These are phyloP conservation scores for Oryza meyeriana DNA, from an alignment of 176 grass and related monocot genomes.

Conservation along the genomic window DNA sequence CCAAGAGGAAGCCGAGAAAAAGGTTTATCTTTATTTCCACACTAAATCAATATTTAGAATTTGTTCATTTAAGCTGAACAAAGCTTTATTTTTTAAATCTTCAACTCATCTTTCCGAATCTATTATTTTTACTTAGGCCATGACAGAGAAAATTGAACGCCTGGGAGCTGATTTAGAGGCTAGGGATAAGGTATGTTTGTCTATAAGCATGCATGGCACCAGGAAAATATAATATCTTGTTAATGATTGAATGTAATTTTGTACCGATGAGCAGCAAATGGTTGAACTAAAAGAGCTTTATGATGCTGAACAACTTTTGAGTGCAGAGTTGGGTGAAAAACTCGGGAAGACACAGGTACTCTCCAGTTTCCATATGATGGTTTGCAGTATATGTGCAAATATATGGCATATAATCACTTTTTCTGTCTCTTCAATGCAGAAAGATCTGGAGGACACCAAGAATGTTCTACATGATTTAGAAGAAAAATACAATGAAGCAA, in stretches of 20 bases:
- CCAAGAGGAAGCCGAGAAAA: conserved; percentile 99
- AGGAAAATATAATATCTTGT: conserved; percentile 24
- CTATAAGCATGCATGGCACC: conserved; percentile 26
- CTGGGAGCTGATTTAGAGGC: conserved; percentile 86
- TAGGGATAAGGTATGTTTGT: conserved; percentile 80
- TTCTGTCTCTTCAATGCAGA: conserved; percentile 50
- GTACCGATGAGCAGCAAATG: conserved; percentile 61
- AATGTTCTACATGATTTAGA: conserved; percentile 77
- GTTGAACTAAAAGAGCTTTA: conserved; percentile 97
- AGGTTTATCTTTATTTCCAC: conserved; percentile 48
- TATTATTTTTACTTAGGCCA: conserved; percentile 57
- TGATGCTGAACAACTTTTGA: conserved; percentile 80
- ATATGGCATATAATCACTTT: conserved; percentile 15
- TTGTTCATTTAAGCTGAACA: neutral
- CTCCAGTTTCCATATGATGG: conserved; percentile 3
- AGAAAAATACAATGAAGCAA: conserved; percentile 96
- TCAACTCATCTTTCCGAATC: conserved; percentile 16
- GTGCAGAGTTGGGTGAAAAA: conserved; percentile 85
- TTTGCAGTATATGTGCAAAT: conserved; percentile 18
- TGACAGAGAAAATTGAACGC: conserved; percentile 94
- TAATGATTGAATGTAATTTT: conserved; percentile 14
- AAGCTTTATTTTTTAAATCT: conserved; percentile 7
- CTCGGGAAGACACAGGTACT: conserved; percentile 80
- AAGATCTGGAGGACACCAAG: conserved; percentile 79
- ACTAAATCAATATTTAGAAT: neutral